Evolutionary conservation across 176 grass and related monocot genomes (phyloP), one percentile per base, ranked within the genome.

Genomic region (Juncus effusus): DNA sequence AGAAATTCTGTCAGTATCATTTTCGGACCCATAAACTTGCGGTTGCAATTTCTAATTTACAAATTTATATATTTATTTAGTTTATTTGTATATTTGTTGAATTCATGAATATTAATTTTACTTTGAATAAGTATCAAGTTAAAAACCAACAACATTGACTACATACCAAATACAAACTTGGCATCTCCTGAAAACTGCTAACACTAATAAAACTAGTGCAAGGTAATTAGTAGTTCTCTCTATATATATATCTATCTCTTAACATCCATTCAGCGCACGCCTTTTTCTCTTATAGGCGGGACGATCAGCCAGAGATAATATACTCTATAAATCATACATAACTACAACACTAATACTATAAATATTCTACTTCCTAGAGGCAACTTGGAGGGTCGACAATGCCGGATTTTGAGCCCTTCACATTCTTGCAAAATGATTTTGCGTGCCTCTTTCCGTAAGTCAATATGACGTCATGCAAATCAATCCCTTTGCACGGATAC

Each of bases 381-480:
- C 88, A 92, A 59, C 84, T 92, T 3, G 52, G 52, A 4, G 88
- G 88, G 19, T 6, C 81, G 53, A 87, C 61, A 2, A 62, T 35
- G 3, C 84, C 84, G 1, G 75, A 62, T 8, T 42, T 59, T 0
- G 54, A 73, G 2, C 84, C 88, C 3, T 41, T 13, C 6, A 44
- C 81, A 62, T 92, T 84, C 60, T 56, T 79, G 75, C 88, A 92
- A 7, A 58, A 65, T 9, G 83, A 70, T 70, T 62, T 35, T 39
- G 78, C 78, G 54, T 61, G 8, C 39, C 70, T 53, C 56, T 50
- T 52, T 10, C 38, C 28, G 55, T 92, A 84, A 28, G 75, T 82
- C 2, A 92, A 61, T 12, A 62, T 77, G 42, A 92, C 40, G 63
- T 79, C 67, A 10, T 15, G 40, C 65, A 92, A 64, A 39, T 1